Evolutionary conservation across 2,329 filamentous ascomycete species (phyloP).

Genomic region (Chaetomium globosum): DNA sequence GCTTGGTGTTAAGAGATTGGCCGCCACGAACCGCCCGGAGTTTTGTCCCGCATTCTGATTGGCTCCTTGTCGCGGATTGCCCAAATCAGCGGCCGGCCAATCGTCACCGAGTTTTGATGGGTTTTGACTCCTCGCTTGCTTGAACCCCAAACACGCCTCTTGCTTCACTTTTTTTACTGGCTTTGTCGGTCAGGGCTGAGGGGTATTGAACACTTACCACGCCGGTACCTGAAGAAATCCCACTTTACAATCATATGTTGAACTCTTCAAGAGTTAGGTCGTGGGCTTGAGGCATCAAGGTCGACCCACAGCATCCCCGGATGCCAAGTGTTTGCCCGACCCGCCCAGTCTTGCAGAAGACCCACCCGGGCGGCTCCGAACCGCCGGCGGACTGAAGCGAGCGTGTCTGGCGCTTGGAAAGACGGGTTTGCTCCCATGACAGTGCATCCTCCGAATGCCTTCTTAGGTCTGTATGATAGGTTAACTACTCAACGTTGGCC

Average conservation of each 20-base stretch:
- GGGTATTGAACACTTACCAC: not conserved
- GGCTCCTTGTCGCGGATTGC: slow-evolving; percentile 35
- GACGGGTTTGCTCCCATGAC: not conserved
- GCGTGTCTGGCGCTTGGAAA: slow-evolving; percentile 6
- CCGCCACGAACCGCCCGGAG: slow-evolving; percentile 33
- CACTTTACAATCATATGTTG: not conserved
- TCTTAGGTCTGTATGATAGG: not conserved
- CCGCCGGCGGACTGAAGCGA: slow-evolving; percentile 14
- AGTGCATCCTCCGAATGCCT: not conserved
- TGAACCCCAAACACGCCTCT: not conserved
- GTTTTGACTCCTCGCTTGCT: slow-evolving; percentile 9
- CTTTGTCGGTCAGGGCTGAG: not conserved
- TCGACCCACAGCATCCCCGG: not conserved
- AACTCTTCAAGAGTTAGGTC: not conserved
- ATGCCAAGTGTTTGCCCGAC: slow-evolving; percentile 6
- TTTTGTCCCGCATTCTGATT: slow-evolving; percentile 32
- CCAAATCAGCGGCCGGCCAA: slow-evolving; percentile 30
- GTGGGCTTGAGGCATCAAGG: not conserved
- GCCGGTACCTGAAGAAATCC: not conserved
- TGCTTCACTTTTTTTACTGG: not conserved
- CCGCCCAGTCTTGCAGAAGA: not conserved
- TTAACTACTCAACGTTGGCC: not conserved
- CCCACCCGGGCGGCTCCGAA: slow-evolving; percentile 19
- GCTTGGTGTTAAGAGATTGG: slow-evolving; percentile 36
- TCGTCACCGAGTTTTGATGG: slow-evolving; percentile 9